Evolutionary conservation across 78 protist species (phyloP), one percentile per base, ranked within the genome.

Genomic region (Bodo saltans): DNA sequence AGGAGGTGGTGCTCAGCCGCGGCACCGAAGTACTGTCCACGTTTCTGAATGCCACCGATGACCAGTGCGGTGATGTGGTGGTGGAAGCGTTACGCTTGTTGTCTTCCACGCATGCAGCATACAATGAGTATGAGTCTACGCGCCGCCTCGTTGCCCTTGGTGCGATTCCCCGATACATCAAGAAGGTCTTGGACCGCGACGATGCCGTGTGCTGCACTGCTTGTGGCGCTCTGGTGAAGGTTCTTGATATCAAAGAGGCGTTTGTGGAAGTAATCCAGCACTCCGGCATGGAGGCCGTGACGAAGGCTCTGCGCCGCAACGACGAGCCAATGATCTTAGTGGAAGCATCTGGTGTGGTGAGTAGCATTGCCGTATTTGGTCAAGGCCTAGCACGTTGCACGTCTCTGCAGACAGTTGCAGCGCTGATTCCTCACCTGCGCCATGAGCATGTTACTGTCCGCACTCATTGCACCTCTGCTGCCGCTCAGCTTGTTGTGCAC

Each of bases 231-330:
- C 52, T 76, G 21, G 26, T 33, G 34, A 76, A 76, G 35, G 81
- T 76, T 8, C 42, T 76, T 38, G 29, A 76, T 27, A 67, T 76
- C 42, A 76, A 76, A 38, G 81, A 39, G 41, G 81, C 81, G 33
- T 76, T 76, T 38, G 33, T 76, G 21, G 33, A 3, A 25, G 81
- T 39, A 17, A 33, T 76, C 40, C n/a, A 76, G 27, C 69, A 4
- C 29, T 17, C 32, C 27, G 60, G 17, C 69, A 39, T 76, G 81
- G 47, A 32, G 25, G 69, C 33, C 30, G 29, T 76, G 67, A 32
- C 34, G 21, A 67, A 1, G 27, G 27, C 34, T 2, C 26, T 76
- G 26, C 79, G 60, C 25, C 12, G 32, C 32, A 29, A n/a, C 78
- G 25, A 2, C 39, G 34, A 47, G 39, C 27, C 26, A 17, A 38